Evolutionary conservation across 352 stramenopile genomes (phyloP).

Genomic region (Pythium brachiatum): DNA sequence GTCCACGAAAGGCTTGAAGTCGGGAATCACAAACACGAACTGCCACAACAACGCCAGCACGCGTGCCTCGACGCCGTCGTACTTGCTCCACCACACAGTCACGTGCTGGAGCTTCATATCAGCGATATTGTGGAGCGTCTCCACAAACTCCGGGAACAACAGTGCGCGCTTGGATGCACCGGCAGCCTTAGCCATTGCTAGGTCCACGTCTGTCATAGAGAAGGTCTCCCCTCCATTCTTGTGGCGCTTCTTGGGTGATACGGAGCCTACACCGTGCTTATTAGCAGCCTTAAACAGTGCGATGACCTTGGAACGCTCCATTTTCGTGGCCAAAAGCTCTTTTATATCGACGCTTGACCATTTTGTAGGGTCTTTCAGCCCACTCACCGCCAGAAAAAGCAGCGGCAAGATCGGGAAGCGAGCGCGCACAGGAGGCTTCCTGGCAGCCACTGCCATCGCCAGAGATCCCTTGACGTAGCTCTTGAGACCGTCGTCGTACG

Average conservation of each 20-base stretch:
- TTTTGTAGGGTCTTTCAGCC: slow-evolving; percentile 34
- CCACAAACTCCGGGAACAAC: slow-evolving; percentile 41
- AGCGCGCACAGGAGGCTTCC: slow-evolving; percentile 1
- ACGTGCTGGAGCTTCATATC: slow-evolving; percentile 32
- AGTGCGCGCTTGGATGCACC: slow-evolving; percentile 47
- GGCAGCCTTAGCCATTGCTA: slow-evolving; percentile 53
- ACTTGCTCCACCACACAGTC: slow-evolving; percentile 47
- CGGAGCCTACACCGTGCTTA: slow-evolving; percentile 22
- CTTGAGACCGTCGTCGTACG: slow-evolving; percentile 21
- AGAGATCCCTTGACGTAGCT: slow-evolving; percentile 3
- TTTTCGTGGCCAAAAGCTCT: slow-evolving; percentile 35
- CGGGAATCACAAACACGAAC: slow-evolving; percentile 33
- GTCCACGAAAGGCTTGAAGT: slow-evolving; percentile 25
- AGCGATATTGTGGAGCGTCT: slow-evolving; percentile 30
- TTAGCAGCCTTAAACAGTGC: slow-evolving; percentile 44
- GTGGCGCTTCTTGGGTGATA: background rate
- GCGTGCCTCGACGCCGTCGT: slow-evolving; percentile 36
- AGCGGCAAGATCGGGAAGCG: slow-evolving; percentile 46
- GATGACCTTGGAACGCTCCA: slow-evolving; percentile 54
- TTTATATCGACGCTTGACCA: slow-evolving; percentile 39
- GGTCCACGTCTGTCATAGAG: slow-evolving; percentile 52
- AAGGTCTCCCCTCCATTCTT: slow-evolving; percentile 27
- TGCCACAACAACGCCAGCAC: slow-evolving; percentile 47
- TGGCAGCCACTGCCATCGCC: too few species aligned
- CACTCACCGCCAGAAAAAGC: slow-evolving; percentile 41